Evolutionary conservation across 2,329 filamentous ascomycete genomes (phyloP), one percentile per base, ranked within the genome.

Genomic region (Aureobasidium uvarum): DNA sequence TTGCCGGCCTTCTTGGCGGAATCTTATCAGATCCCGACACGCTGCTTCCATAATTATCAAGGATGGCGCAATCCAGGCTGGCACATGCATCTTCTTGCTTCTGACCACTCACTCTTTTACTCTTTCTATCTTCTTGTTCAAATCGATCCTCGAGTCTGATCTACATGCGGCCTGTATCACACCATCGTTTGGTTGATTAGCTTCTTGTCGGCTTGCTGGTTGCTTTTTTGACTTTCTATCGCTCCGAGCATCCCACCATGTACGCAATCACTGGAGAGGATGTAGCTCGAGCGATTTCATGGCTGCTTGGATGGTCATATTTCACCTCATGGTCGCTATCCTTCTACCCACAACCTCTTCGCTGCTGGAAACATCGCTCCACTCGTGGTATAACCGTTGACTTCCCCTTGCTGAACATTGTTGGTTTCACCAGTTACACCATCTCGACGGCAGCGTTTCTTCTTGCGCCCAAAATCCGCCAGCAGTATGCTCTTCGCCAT

Each of bases 271-370:
- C 58, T 7, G 45, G 43, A 38, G 33, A 51, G 33, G 28, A 51
- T 20, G 33, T 62, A 13, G 58, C 58, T 16, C 43, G 45, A 50
- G 58, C 45, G 8, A 51, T 41, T 13, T 62, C 58, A n/a, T 62
- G 58, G 58, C 23, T 62, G 33, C 58, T 62, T 20, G 58, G 58
- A 41, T 62, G 58, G 58, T 33, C 45, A 39, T 62, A 62, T 73
- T 23, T 72, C 52, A 63, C 67, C 5, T 66, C 64, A 31, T 77
- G 94, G 94, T 94, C 90, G 14, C 79, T 88, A 18, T 96, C 92
- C 18, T 98, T 97, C 80, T 98, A 98, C 76, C 93, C 94, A 1
- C 95, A 98, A 75, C 86, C 90, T 7, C 78, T 96, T 67, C 84
- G 92, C 68, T 98, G 97, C 81, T 89, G 83, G 75, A 81, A 81